Base-by-base conservation (phyloP, 345 rosid species). In the Sonneratia caseolaris region DNA sequence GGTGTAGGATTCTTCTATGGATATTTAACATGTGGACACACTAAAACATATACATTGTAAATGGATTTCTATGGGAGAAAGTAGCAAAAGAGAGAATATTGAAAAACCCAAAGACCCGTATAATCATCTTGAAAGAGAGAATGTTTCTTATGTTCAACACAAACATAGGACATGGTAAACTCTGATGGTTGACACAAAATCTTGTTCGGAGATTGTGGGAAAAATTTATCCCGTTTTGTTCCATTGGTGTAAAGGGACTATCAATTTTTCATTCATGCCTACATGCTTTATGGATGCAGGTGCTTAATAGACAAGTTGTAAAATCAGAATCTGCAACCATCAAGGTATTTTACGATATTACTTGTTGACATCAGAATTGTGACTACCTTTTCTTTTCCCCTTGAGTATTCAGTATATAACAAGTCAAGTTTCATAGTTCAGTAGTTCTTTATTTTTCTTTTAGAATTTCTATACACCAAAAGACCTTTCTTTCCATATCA, bases 291-390 rank as follows among this genome's bases (percentile, higher is more conserved):
- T 76, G 59, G 35, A 48, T 83, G 87, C 86, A 94, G 97, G 80
- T 83, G 76, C 85, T 88, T 69, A 77, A 81, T 72, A 87, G 93
- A n/a, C 96, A 91, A 84, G 92, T 91, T 64, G 91, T 94, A 68
- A 94, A 94, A 84, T 91, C 97, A 15, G 98, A 94, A 75, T 87
- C 95, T 68, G 98, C 98, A 69, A 85, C 97, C 53, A 86, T 94
- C 68, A 90, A 84, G 95, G 98, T 94, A 82, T 5, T 19, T 59
- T 19, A 65, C 56, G 12, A 21, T 4, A 47, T 62, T 4, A 32
- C 21, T 35, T 75, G 2, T 37, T 21, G 9, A 45, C 24, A 40
- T n/a, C 7, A 1, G 2, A 14, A 19, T 56, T 7, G 2, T 0
- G n/a, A n/a, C 12, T 22, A 57, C 22, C 57, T 15, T 53, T 12